These are phyloP conservation scores for Chrysanthemum lavandulifolium DNA, from an alignment of 129 eudicot species.

Conservation along the genomic window DNA sequence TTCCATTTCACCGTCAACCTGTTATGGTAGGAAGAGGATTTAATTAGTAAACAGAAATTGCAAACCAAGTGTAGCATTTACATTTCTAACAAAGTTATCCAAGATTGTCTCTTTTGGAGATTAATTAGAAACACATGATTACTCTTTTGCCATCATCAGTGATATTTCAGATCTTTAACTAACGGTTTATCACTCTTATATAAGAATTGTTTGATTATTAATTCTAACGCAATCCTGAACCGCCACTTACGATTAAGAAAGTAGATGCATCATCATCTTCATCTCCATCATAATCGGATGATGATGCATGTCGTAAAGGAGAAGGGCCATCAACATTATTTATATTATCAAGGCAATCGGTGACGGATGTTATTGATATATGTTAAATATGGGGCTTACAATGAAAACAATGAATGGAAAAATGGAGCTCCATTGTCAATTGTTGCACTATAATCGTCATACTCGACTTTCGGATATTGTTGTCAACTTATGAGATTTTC, in stretches of 20 bases:
- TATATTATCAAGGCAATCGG: too few species aligned
- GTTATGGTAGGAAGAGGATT: too few species aligned
- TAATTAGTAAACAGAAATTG: too few species aligned
- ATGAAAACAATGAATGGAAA: conserved; percentile 85
- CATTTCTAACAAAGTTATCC: too few species aligned
- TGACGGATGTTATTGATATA: background rate
- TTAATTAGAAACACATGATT: background rate
- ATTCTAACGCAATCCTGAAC: background rate
- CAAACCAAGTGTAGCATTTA: background rate
- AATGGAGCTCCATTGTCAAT: conserved; percentile 88
- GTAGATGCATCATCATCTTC: conserved; percentile 64
- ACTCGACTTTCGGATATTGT: conserved; percentile 78
- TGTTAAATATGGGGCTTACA: conserved; percentile 40
- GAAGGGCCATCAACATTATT: conserved; percentile 71
- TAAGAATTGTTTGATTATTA: too few species aligned
- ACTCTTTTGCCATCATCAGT: background rate
- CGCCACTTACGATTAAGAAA: conserved; percentile 68
- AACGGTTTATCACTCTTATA: background rate
- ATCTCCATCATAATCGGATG: conserved; percentile 62
- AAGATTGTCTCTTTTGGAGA: background rate
- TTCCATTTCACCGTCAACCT: too few species aligned
- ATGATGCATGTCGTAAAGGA: conserved; percentile 78
- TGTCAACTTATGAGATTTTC: conserved; percentile 87
- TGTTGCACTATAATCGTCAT: conserved; percentile 67
- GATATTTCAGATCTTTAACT: conserved; percentile 7